Evolutionary conservation across 495 filamentous ascomycete species (phyloP).

Genomic region (Hypoxylon rickii): DNA sequence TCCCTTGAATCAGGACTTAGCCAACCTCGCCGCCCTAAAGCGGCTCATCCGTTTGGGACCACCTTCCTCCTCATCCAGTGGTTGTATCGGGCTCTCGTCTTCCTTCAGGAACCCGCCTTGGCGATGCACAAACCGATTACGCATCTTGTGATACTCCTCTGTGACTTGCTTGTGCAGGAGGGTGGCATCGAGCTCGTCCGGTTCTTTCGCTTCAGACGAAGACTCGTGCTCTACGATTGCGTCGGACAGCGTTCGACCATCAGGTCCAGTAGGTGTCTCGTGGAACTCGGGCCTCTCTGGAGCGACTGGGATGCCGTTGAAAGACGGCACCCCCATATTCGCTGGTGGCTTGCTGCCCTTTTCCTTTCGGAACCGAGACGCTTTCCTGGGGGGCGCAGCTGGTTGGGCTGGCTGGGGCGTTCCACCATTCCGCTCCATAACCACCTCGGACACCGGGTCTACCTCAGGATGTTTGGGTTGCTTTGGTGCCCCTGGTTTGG

Average conservation of each 20-base stretch:
- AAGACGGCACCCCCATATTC: not conserved
- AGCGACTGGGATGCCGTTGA: constrained; percentile 15
- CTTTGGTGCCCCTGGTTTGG: constrained; percentile 26
- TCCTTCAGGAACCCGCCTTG: constrained; percentile 75
- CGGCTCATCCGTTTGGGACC: constrained; percentile 75
- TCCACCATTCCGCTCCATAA: constrained; percentile 46
- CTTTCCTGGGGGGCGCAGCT: constrained; percentile 40
- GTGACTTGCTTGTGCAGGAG: constrained; percentile 77
- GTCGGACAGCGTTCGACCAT: constrained; percentile 61
- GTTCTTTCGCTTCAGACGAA: constrained; percentile 51
- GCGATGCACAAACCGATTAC: constrained; percentile 76
- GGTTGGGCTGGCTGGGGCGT: constrained; percentile 52
- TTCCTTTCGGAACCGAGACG: constrained; percentile 54
- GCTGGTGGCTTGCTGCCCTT: constrained; percentile 19
- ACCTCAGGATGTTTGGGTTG: constrained; percentile 40
- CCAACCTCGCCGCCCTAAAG: constrained; percentile 84
- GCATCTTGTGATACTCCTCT: constrained; percentile 76
- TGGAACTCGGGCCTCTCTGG: constrained; percentile 27
- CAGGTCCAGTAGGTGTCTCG: constrained; percentile 52
- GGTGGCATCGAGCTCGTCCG: constrained; percentile 74
- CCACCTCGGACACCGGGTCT: constrained; percentile 54
- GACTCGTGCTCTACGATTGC: constrained; percentile 65
- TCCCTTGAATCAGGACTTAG: constrained; percentile 39
- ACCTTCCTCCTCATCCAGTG: constrained; percentile 70
- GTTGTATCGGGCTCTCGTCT: constrained; percentile 63